Base-by-base conservation (phyloP, 176 grass and related monocot species). In the maize (Zea mays) region DNA sequence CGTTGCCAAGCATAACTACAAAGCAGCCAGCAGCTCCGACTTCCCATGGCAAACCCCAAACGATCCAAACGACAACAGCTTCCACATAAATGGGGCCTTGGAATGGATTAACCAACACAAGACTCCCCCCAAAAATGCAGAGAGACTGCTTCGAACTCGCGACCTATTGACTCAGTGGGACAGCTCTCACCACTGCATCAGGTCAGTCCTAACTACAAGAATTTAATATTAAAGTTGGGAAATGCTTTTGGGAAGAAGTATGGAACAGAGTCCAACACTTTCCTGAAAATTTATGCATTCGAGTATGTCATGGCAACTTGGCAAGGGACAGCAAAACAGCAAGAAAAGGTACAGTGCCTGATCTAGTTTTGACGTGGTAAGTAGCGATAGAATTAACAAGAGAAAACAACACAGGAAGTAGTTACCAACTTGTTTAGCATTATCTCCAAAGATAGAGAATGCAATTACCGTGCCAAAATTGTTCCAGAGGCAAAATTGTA, bases 351-450 rank as follows among this genome's bases (percentile, higher is more conserved):
- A 8, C 15, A 36, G 46, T 13, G 9, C 8, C 7, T n/a, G 9
- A 78, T 79, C 21, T 46, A 62, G 36, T 17, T 54, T 79, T 34
- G 44, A 72, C 16, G 48, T 14, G 16, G 14, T 27, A 43, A 65
- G 44, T 63, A 13, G 14, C 15, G 4, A 72, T 33, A 57, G 3
- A 21, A 35, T 20, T 7, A 56, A 84, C 9, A 46, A 7, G 2
- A 80, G 54, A 44, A 45, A 71, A 38, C 10, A 79, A 41, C 3
- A 20, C 8, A 83, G 3, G 4, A 70, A 67, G 15, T 36, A 69
- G 1, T 17, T 63, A 10, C 34, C 27, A 54, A 83, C 48, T 56
- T 71, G 37, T 36, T 37, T 49, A 59, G 14, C 4, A 60, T 13
- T n/a, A 44, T 43, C 39, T 72, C 73, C 20, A 8, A 64, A 39